phyloP scores from a whole-genome alignment of 768 basidiomycete species.

The Boletellus sp. region DNA sequence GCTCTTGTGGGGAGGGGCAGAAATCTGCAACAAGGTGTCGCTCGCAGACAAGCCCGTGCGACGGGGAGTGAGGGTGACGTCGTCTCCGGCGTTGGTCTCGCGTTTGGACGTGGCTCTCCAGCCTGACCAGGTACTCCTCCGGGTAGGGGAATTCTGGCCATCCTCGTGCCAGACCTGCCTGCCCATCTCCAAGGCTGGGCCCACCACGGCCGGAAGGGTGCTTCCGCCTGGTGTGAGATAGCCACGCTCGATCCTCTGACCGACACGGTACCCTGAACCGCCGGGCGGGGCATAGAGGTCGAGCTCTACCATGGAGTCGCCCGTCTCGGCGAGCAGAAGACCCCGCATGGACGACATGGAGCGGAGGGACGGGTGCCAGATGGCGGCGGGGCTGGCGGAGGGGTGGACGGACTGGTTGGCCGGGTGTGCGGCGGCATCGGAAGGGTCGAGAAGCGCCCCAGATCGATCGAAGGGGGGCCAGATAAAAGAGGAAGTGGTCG shows the following conservation, averaged over 20 bases:
- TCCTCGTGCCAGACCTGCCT: conserved; percentile 23
- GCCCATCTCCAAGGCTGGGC: conserved; percentile 14
- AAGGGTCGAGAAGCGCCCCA: conserved; percentile 7
- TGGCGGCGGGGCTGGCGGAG: conserved; percentile 3
- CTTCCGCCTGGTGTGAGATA: conserved; percentile 31
- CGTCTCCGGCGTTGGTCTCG: conserved; percentile 6
- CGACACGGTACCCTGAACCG: conserved; percentile 38
- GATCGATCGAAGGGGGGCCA: conserved; percentile 14
- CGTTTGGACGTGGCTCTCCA: conserved; percentile 7
- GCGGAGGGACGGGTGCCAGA: conserved; percentile 28
- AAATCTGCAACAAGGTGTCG: conserved; percentile 52
- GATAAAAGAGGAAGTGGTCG: conserved; percentile 25
- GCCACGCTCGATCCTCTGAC: conserved; percentile 37
- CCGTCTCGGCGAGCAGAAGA: conserved; percentile 44
- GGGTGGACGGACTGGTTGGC: conserved; percentile 3
- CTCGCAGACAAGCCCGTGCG: conserved; percentile 38
- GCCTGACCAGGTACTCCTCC: conserved; percentile 16
- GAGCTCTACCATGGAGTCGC: conserved; percentile 45
- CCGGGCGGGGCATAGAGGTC: conserved; percentile 33
- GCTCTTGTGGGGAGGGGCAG: conserved; percentile 46
- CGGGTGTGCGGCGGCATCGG: conserved; percentile 21
- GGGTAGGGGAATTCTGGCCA: background rate
- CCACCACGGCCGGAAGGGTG: conserved; percentile 11
- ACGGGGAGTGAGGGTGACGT: conserved; percentile 2
- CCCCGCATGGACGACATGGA: conserved; percentile 44